phyloP scores from a whole-genome alignment of 768 basidiomycete genomes.

The Podaxis rugospora region DNA sequence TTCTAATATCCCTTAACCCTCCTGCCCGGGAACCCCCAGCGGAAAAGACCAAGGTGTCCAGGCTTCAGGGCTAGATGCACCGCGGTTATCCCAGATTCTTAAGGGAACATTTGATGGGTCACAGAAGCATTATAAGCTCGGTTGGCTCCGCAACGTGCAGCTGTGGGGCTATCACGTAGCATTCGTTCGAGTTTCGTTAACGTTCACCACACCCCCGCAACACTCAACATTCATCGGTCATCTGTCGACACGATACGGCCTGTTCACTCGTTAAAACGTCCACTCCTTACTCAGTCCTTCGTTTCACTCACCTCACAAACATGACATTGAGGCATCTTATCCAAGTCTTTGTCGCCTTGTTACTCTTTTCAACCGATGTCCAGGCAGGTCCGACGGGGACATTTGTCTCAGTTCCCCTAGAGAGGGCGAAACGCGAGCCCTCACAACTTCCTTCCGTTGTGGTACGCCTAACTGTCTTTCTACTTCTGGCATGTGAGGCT shows the following conservation, averaged over 20 bases:
- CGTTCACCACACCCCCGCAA: neutral
- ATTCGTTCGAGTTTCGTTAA: neutral
- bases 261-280: neutral
- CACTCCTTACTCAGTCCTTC: neutral
- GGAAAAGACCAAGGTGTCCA: no score
- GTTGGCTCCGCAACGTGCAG: neutral
- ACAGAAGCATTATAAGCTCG: neutral
- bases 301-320: neutral
- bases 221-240: neutral
- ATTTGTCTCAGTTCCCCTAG: conserved; percentile 1
- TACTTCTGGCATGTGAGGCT: neutral
- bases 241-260: neutral
- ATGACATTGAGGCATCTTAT: neutral
- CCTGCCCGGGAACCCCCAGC: neutral
- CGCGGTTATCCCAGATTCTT: neutral
- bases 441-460: neutral
- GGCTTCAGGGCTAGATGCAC: neutral
- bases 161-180: neutral
- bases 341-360: neutral
- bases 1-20: neutral
- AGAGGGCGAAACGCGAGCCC: neutral
- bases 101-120: neutral
- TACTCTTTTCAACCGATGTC: neutral
- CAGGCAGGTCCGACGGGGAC: neutral
- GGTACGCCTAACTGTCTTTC: neutral